These are phyloP conservation scores for Plasmopara muralis DNA, from an alignment of 352 stramenopile genomes.

Conservation along the genomic window DNA sequence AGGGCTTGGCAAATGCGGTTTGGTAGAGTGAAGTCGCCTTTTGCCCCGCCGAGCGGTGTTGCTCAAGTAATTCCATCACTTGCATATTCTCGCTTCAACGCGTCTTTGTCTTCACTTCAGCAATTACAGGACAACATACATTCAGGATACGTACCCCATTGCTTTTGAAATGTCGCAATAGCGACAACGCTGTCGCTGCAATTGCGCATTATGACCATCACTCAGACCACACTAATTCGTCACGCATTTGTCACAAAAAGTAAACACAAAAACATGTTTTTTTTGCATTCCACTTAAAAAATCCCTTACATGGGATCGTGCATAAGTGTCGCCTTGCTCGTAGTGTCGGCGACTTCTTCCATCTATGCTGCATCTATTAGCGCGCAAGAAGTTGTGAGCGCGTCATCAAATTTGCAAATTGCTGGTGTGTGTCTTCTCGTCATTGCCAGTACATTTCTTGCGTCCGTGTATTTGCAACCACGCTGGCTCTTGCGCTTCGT, in stretches of 20 bases:
- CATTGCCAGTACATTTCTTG: slow-evolving; percentile 28
- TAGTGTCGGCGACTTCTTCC: background rate
- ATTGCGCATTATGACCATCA: background rate
- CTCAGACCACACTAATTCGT: background rate
- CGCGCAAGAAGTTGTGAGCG: background rate
- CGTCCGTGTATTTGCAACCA: slow-evolving; percentile 62
- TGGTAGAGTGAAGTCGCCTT: slow-evolving; percentile 27
- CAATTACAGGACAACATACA: background rate
- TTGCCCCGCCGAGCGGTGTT: slow-evolving; percentile 9
- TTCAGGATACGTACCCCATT: no score
- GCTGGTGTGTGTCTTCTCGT: slow-evolving; percentile 21
- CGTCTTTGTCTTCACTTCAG: background rate
- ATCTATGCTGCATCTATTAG: slow-evolving; percentile 1
- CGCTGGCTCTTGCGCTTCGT: slow-evolving; percentile 62
- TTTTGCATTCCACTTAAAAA: slow-evolving; percentile 2
- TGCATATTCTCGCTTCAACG: slow-evolving; percentile 17
- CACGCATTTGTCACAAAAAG: background rate
- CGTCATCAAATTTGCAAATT: slow-evolving; percentile 10
- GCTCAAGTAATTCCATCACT: slow-evolving; percentile 31
- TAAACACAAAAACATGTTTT: background rate
- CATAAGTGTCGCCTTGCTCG: background rate
- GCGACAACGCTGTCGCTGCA: slow-evolving; percentile 6
- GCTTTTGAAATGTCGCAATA: background rate
- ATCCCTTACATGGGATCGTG: background rate
- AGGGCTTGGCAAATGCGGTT: slow-evolving; percentile 32